Conservation (phyloP, 2,329 filamentous ascomycete genomes). For the Coniochaeta sp. region DNA sequence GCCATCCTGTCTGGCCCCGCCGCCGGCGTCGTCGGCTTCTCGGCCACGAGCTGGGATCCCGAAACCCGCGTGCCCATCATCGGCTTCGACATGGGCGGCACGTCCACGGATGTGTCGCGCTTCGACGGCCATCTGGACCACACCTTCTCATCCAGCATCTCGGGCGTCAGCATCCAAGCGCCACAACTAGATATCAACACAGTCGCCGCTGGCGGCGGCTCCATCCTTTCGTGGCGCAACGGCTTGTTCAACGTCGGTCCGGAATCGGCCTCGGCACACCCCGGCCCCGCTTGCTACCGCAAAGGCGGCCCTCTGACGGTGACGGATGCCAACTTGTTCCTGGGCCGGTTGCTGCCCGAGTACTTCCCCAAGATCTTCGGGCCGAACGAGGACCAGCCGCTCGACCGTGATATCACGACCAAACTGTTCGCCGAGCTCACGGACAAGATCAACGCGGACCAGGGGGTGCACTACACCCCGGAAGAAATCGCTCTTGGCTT, state of each 20-base stretch:
- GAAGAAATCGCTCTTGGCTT: constrained; percentile 53
- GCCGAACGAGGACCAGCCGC: constrained; percentile 49
- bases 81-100: constrained; percentile 59
- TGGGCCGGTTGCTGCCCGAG: constrained; percentile 44
- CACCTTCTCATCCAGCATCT: constrained; percentile 60
- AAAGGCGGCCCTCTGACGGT: constrained; percentile 57
- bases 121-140: constrained; percentile 53
- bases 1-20: constrained; percentile 4
- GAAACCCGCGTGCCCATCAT: constrained; percentile 61
- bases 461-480: neutral
- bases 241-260: constrained; percentile 60
- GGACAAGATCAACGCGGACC: constrained; percentile 18
- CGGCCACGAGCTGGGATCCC: constrained; percentile 62
- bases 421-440: constrained; percentile 23
- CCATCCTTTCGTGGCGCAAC: constrained; percentile 55
- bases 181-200: constrained; percentile 67
- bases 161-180: constrained; percentile 67
- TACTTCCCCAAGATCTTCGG: constrained; percentile 63
- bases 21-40: constrained; percentile 60
- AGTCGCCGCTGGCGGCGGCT: constrained; percentile 55
- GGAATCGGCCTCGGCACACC: constrained; percentile 56
- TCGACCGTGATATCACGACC: constrained; percentile 22
- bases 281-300: constrained; percentile 57
- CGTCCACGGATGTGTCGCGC: constrained; percentile 1
- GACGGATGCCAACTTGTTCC: constrained; percentile 56